Evolutionary conservation across 225 moss, liverwort and hornwort genomes (phyloP).

Genomic region (Takakia lepidozioides): DNA sequence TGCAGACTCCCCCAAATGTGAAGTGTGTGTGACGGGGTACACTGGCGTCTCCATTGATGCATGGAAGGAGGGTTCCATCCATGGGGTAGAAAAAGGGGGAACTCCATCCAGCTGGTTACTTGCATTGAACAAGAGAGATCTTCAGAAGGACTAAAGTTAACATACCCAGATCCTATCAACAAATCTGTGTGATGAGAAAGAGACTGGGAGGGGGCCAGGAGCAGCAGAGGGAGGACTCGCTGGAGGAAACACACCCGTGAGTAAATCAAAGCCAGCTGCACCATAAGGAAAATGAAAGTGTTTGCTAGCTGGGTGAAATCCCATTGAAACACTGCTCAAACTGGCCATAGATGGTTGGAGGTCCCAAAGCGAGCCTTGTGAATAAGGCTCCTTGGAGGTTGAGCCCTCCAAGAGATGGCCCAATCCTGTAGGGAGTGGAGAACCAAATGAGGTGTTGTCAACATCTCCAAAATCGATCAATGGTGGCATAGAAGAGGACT

Average conservation of each 20-base stretch:
- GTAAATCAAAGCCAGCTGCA: conserved; percentile 28
- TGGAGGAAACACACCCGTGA: conserved; percentile 20
- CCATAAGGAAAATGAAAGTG: neutral
- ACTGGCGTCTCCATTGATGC: conserved; percentile 8
- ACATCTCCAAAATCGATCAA: conserved; percentile 51
- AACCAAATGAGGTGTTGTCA: conserved; percentile 28
- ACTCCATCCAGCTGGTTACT: neutral
- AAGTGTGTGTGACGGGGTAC: conserved; percentile 8
- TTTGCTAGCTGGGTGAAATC: too few species aligned
- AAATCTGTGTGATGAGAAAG: conserved; percentile 11
- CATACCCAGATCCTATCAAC: conserved; percentile 15
- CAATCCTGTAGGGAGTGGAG: conserved; percentile 11
- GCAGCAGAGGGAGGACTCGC: conserved; percentile 5
- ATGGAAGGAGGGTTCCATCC: conserved; percentile 8
- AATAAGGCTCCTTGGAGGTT: too few species aligned
- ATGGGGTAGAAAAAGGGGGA: conserved; percentile 13
- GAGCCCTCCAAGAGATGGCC: conserved; percentile 19
- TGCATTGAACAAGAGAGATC: neutral
- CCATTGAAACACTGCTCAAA: conserved; percentile 10
- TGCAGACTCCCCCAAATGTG: conserved; percentile 22
- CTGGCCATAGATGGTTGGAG: conserved; percentile 5
- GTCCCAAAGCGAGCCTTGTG: conserved; percentile 12
- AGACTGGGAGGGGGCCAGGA: conserved; percentile 11
- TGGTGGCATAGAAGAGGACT: conserved; percentile 12
- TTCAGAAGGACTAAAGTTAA: conserved; percentile 5